A percentile compares a stretch with the other conserved stretches of the same genome.
phyloP scores from a whole-genome alignment of 495 filamentous ascomycete species.

The Chaetomium fimeti region DNA sequence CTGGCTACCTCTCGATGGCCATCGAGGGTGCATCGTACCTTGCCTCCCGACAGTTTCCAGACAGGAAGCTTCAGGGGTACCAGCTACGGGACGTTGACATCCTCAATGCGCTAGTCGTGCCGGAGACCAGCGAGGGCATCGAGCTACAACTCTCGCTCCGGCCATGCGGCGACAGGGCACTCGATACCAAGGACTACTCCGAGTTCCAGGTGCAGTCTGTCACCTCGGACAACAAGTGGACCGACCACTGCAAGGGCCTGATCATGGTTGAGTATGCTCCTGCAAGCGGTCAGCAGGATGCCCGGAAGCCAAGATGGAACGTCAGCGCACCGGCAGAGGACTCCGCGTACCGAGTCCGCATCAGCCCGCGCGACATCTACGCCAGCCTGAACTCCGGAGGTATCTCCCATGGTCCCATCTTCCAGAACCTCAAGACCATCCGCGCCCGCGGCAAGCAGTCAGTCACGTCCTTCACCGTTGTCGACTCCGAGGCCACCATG shows the following conservation, averaged over 20 bases:
- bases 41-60: constrained; percentile 1
- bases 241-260: constrained; percentile 37
- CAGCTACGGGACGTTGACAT: constrained; percentile 46
- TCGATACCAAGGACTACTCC: constrained; percentile 39
- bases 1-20: constrained; percentile 53
- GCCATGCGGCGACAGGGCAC: constrained; percentile 41
- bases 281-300: constrained; percentile 9
- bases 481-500: constrained; percentile 44
- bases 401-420: constrained; percentile 41
- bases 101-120: constrained; percentile 43
- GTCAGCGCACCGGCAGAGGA: constrained; percentile 18
- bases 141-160: constrained; percentile 46
- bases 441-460: constrained; percentile 29
- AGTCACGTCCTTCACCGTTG: constrained; percentile 33
- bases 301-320: constrained; percentile 11
- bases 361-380: constrained; percentile 35
- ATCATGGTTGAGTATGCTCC: constrained; percentile 31
- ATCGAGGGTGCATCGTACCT: constrained; percentile 44
- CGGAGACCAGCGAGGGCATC: constrained; percentile 37
- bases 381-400: constrained; percentile 31
- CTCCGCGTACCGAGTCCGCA: constrained; percentile 24
- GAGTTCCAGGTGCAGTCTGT: constrained; percentile 48
- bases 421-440: constrained; percentile 38
- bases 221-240: constrained; percentile 42
- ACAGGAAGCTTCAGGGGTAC: constrained; percentile 24